Evolutionary conservation across 176 grass and related monocot species (phyloP).

Genomic region (Musa troglodytarum): DNA sequence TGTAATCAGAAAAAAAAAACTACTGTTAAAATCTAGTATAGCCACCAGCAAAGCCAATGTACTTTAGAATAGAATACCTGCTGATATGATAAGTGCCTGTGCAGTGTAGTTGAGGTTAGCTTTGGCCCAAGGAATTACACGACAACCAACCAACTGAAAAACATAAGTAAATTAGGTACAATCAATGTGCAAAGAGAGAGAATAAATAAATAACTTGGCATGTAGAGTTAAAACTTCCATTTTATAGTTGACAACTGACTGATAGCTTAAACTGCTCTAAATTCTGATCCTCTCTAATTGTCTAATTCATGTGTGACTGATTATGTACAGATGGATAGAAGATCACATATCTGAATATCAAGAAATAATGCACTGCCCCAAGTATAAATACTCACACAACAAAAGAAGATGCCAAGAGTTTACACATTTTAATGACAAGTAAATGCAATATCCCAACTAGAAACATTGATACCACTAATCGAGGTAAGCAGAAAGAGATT

Average conservation of each 20-base stretch:
- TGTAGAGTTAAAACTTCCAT: not conserved
- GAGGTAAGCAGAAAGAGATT: not conserved
- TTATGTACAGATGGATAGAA: too few species aligned
- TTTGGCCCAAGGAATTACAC: conserved; percentile 90
- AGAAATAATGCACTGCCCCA: too few species aligned
- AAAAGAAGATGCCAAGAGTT: too few species aligned
- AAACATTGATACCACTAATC: not conserved
- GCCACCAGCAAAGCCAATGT: not conserved
- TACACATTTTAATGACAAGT: not conserved
- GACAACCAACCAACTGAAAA: conserved; percentile 76
- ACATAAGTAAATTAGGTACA: conserved; percentile 12
- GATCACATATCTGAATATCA: too few species aligned
- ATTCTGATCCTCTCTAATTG: too few species aligned
- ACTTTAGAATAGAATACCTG: conserved; percentile 42
- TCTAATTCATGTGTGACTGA: too few species aligned
- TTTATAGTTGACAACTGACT: too few species aligned
- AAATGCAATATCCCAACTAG: not conserved
- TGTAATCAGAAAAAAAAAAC: not conserved
- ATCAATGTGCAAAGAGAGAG: conserved; percentile 21
- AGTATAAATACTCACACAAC: too few species aligned
- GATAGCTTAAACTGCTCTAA: too few species aligned
- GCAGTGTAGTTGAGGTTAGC: conserved; percentile 92
- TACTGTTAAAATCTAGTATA: not conserved
- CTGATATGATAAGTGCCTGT: conserved; percentile 89
- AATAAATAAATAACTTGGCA: not conserved